These are phyloP conservation scores for Colletotrichum tofieldiae DNA, from an alignment of 2,329 filamentous ascomycete species.

Conservation along the genomic window DNA sequence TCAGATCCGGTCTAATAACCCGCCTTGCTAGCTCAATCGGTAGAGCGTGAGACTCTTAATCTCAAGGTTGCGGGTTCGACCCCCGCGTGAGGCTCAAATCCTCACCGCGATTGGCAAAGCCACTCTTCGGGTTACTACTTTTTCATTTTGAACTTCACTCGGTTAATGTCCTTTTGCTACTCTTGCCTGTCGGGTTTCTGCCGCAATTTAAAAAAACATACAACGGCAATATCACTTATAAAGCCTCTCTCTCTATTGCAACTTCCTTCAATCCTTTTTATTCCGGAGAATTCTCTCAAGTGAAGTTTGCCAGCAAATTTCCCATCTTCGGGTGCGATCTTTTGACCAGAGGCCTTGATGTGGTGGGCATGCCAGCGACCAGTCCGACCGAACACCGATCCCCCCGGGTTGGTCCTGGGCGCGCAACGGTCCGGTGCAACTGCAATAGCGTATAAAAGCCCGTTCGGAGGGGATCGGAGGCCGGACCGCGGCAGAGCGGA, in stretches of 20 bases:
- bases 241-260: too few species aligned
- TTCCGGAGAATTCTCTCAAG: too few species aligned
- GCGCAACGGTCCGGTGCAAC: neutral
- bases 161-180: neutral
- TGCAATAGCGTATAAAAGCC: neutral
- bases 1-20: neutral
- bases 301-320: too few species aligned
- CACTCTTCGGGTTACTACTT: slow-evolving; percentile 13
- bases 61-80: slow-evolving; percentile 47
- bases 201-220: too few species aligned
- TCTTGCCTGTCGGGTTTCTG: too few species aligned
- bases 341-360: too few species aligned
- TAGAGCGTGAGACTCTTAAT: slow-evolving; percentile 82
- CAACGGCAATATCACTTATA: too few species aligned
- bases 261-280: too few species aligned
- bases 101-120: slow-evolving; percentile 35
- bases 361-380: too few species aligned
- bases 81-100: slow-evolving; percentile 48
- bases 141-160: neutral
- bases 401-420: neutral
- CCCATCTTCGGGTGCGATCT: too few species aligned
- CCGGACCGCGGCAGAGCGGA: neutral
- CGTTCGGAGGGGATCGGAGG: neutral
- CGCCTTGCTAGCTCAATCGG: slow-evolving; percentile 74
- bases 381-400: too few species aligned